Percentiles rank a stretch among this genome's conserved stretches.
phyloP scores from a whole-genome alignment of 2,329 filamentous ascomycete genomes.

The Penicillium sp. region DNA sequence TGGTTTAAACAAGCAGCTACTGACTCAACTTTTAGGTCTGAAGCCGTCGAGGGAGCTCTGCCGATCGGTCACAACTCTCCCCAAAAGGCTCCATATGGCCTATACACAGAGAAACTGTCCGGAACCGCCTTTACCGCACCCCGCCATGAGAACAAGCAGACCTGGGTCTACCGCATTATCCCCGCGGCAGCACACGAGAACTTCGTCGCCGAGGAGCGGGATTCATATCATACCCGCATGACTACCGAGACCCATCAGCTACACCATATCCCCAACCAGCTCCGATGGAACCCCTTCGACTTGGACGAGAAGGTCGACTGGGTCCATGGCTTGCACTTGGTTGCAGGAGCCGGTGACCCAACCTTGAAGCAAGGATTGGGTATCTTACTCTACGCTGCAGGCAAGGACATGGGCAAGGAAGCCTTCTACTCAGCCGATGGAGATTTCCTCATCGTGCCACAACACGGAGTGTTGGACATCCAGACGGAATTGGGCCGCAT shows the following conservation, averaged over 20 bases:
- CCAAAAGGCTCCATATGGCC: slow-evolving; percentile 73
- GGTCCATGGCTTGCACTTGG: slow-evolving; percentile 67
- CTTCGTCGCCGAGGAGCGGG: slow-evolving; percentile 46
- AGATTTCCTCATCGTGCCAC: slow-evolving; percentile 73
- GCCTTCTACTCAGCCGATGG: slow-evolving; percentile 86
- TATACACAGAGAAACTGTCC: slow-evolving; percentile 79
- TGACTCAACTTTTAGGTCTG: slow-evolving; percentile 55
- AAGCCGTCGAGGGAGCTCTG: slow-evolving; percentile 72
- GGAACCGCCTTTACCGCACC: slow-evolving; percentile 71
- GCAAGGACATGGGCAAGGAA: slow-evolving; percentile 72
- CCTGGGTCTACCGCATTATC: slow-evolving; percentile 70
- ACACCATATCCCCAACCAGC: slow-evolving; percentile 75
- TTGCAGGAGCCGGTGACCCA: slow-evolving; percentile 77
- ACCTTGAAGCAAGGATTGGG: slow-evolving; percentile 76
- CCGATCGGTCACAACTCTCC: slow-evolving; percentile 78
- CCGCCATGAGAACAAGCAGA: slow-evolving; percentile 66
- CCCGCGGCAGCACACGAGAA: slow-evolving; percentile 62
- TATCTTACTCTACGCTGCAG: slow-evolving; percentile 77
- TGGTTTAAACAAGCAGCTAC: neutral
- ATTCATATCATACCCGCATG: slow-evolving; percentile 48
- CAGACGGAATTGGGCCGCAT: slow-evolving; percentile 74
- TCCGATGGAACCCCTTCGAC: slow-evolving; percentile 78
- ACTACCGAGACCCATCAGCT: slow-evolving; percentile 52
- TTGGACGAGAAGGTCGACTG: slow-evolving; percentile 67
- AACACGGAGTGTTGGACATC: slow-evolving; percentile 72